Percentiles rank a stretch among this genome's conserved stretches.
Evolutionary conservation across 176 grass and related monocot genomes (phyloP).

Genomic region (Bothriochloa decipiens): DNA sequence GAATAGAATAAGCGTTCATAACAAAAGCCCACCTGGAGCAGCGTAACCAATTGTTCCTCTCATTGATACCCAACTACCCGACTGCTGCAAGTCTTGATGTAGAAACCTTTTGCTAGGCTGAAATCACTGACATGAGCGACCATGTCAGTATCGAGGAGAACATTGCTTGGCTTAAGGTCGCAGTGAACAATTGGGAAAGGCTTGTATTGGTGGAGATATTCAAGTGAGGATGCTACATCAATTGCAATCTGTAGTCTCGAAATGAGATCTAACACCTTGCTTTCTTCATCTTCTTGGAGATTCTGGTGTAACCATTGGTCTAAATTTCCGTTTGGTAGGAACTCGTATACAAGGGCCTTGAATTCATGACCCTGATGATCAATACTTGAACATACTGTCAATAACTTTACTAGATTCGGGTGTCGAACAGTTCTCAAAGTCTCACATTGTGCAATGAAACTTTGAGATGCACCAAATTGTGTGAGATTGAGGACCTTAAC

Average conservation of each 20-base stretch:
- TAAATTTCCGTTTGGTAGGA: too few species aligned
- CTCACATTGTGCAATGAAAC: slow-evolving; percentile 38
- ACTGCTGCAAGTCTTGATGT: background rate
- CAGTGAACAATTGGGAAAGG: background rate
- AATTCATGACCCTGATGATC: too few species aligned
- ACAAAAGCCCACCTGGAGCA: too few species aligned
- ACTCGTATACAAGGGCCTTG: too few species aligned
- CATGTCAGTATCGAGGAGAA: background rate
- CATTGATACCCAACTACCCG: too few species aligned
- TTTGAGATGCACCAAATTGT: background rate
- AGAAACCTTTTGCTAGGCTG: slow-evolving; percentile 35
- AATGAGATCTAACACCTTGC: background rate
- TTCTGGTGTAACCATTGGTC: too few species aligned
- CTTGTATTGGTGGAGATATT: slow-evolving; percentile 32
- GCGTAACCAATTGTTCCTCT: too few species aligned
- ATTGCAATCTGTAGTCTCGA: background rate
- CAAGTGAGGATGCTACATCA: slow-evolving; percentile 14
- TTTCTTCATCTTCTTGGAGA: background rate
- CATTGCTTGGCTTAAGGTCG: slow-evolving; percentile 23
- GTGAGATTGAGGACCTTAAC: slow-evolving; percentile 31
- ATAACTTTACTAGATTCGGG: too few species aligned
- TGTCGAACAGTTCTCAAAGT: slow-evolving; percentile 13
- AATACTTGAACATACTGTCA: too few species aligned
- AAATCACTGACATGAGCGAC: slow-evolving; percentile 30
- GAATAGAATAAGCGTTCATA: too few species aligned